Base-by-base conservation (phyloP, 2,329 filamentous ascomycete species). In the Graphilbum ipis-grandicollis region DNA sequence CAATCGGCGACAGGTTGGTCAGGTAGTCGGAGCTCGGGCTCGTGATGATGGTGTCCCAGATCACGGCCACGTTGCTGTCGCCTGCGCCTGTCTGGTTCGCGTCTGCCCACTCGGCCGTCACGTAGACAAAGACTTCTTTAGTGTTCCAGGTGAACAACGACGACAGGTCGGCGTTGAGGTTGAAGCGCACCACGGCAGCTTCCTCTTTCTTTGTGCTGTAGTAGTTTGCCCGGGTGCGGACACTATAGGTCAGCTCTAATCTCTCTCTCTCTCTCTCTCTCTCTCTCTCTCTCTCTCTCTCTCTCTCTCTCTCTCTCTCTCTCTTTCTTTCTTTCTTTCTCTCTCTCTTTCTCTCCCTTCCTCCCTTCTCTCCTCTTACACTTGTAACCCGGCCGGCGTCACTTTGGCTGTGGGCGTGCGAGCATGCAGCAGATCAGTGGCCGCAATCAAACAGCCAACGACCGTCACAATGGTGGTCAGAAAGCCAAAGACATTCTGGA, bases 71-170 rank as follows among this genome's bases (percentile, higher is more conserved):
- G 58, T 79, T 79, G 39, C 48, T 60, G 40, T 46, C 46, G 46
- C 59, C 60, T 39, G 47, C 45, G 36, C 44, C 46, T 25, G 43
- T 50, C 28, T 44, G 44, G 35, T 50, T 50, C 35, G 52, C 40
- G n/a, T 21, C 37, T 19, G 66, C 62, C 74, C 74, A 79, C 48
- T 75, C 77, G 38, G 88, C 88, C 38, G 84, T 88, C 41, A 98
- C 76, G 63, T 93, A 98, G 56, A 94, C 76, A 60, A 96, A 98
- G 50, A 98, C 63, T 60, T 96, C 83, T 59, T 98, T 98, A 17
- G 92, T 98, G 67, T 98, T 98, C 90, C 88, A 98, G 52, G 82
- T 93, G 70, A 96, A 96, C 48, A 98, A 81, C 31, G 79, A 79
- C 42, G 75, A 79, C 42, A 98, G 71, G 60, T 98, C 88, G 37